Conservation (phyloP, 2,329 filamentous ascomycete genomes). For the Pseudocercospora vitis region DNA sequence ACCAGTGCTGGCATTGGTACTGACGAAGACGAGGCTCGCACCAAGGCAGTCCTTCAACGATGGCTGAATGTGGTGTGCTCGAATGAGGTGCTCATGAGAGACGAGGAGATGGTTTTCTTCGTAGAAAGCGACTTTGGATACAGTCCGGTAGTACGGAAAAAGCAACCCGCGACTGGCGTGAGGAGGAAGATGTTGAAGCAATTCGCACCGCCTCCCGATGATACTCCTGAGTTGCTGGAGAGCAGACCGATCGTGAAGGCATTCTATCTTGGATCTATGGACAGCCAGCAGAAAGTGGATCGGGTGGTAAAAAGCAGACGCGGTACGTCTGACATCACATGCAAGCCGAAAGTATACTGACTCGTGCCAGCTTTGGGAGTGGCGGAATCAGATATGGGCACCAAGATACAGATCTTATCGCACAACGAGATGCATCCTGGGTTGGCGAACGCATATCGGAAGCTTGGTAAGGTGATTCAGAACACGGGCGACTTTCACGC, state of each 20-base stretch:
- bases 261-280: conserved; percentile 94
- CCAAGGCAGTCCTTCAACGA: conserved; percentile 85
- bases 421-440: conserved; percentile 88
- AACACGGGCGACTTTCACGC: conserved; percentile 93
- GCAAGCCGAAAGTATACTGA: conserved; percentile 33
- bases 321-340: conserved; percentile 58
- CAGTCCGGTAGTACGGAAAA: conserved; percentile 90
- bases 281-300: conserved; percentile 95
- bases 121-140: conserved; percentile 99
- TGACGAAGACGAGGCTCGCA: conserved; percentile 87
- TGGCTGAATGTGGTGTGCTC: conserved; percentile 94
- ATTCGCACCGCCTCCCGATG: conserved; percentile 94
- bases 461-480: conserved; percentile 90
- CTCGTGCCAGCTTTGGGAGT: conserved; percentile 73
- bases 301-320: conserved; percentile 86
- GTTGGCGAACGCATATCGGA: conserved; percentile 85
- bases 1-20: conserved; percentile 94
- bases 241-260: conserved; percentile 89
- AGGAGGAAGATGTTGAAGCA: conserved; percentile 95
- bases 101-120: conserved; percentile 96
- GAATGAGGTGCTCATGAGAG: conserved; percentile 88
- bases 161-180: conserved; percentile 94
- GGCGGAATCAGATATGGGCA: conserved; percentile 88
- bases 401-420: conserved; percentile 82
- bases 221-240: conserved; percentile 89